Evolutionary conservation across 495 filamentous ascomycete species (phyloP).

Genomic region (Trichocladium uniseriatum): DNA sequence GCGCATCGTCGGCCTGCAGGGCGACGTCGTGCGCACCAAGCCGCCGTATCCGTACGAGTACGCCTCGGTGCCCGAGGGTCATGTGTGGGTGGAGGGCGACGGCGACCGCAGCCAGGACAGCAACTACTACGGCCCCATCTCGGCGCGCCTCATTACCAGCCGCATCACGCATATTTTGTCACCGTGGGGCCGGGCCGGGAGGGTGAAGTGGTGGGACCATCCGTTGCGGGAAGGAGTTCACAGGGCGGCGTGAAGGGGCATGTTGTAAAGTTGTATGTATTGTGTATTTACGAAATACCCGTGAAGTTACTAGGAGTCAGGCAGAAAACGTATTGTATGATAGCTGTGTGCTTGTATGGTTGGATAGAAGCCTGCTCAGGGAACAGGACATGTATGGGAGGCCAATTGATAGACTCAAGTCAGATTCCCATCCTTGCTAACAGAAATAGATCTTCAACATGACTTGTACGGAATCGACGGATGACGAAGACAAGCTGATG

Average conservation of each 20-base stretch:
- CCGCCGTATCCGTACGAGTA: constrained; percentile 48
- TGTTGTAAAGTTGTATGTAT: background rate
- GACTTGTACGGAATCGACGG: too few relatives aligned
- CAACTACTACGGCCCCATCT: constrained; percentile 64
- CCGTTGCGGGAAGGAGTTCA: constrained; percentile 10
- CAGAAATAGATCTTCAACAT: too few relatives aligned
- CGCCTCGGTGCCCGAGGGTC: constrained; percentile 55
- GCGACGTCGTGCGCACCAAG: constrained; percentile 55
- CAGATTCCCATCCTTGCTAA: too few relatives aligned
- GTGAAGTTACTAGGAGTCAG: too few relatives aligned
- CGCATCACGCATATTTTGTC: constrained; percentile 53
- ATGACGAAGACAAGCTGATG: too few relatives aligned
- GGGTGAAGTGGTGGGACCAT: constrained; percentile 45
- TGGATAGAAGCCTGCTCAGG: too few relatives aligned
- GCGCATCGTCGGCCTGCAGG: constrained; percentile 58
- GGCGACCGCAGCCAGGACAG: constrained; percentile 56
- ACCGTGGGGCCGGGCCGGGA: constrained; percentile 44
- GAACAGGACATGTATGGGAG: too few relatives aligned
- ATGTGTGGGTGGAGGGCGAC: constrained; percentile 77
- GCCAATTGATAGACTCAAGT: too few relatives aligned
- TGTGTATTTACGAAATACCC: background rate
- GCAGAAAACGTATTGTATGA: too few relatives aligned
- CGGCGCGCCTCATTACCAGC: constrained; percentile 52
- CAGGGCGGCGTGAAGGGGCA: background rate
- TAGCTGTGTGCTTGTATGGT: too few relatives aligned